phyloP scores from a whole-genome alignment of 2,329 filamentous ascomycete genomes.

The Thelonectria rubi region DNA sequence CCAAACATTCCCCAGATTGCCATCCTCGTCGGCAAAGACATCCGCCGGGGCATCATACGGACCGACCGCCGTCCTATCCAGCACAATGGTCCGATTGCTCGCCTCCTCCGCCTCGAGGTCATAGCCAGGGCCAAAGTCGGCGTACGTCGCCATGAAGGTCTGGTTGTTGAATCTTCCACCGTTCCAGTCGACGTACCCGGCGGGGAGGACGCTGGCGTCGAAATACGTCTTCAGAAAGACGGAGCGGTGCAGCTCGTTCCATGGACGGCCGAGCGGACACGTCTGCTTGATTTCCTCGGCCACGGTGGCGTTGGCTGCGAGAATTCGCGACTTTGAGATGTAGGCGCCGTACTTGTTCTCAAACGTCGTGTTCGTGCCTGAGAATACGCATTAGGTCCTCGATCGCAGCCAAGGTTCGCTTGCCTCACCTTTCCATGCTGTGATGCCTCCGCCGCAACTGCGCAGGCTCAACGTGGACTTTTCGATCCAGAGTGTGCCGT shows the following conservation, averaged over 20 bases:
- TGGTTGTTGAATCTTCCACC: slow-evolving; percentile 20
- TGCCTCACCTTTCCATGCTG: slow-evolving; percentile 66
- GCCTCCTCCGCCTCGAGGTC: slow-evolving; percentile 13
- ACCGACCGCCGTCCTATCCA: slow-evolving; percentile 5
- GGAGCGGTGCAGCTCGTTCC: slow-evolving; percentile 66
- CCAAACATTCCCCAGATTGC: not conserved
- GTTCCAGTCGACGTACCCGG: slow-evolving; percentile 21
- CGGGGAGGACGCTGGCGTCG: slow-evolving; percentile 58
- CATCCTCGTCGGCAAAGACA: slow-evolving; percentile 10
- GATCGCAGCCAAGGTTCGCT: accelerated
- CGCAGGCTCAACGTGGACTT: slow-evolving; percentile 63
- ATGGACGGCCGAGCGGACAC: slow-evolving; percentile 70
- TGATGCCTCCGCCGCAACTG: slow-evolving; percentile 71
- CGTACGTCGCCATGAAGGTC: slow-evolving; percentile 21
- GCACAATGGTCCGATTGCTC: slow-evolving; percentile 12
- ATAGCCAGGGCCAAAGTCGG: slow-evolving; percentile 17
- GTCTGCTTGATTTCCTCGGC: slow-evolving; percentile 49
- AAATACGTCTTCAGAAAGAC: slow-evolving; percentile 65
- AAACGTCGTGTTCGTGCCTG: slow-evolving; percentile 67
- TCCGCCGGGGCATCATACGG: slow-evolving; percentile 13
- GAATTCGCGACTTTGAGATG: slow-evolving; percentile 63
- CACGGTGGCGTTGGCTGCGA: slow-evolving; percentile 62
- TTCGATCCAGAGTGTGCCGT: slow-evolving; percentile 70
- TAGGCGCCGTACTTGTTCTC: slow-evolving; percentile 74
- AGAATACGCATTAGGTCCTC: not conserved